These are phyloP conservation scores for Conoideocrella luteorostrata DNA, from an alignment of 2,329 filamentous ascomycete species.

Conservation along the genomic window DNA sequence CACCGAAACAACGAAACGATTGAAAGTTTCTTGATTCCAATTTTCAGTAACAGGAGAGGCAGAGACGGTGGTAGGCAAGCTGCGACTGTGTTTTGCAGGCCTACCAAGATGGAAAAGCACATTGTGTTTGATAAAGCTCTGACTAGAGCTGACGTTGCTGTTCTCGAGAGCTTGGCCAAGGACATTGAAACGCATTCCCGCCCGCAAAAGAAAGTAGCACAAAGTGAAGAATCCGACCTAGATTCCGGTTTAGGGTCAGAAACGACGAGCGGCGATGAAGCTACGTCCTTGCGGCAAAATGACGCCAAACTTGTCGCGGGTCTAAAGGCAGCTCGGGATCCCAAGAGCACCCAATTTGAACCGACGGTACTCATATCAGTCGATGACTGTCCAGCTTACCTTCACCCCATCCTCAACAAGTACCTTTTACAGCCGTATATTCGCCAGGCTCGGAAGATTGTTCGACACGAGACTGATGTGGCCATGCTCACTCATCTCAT, in stretches of 20 bases:
- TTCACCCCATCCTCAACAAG: conserved; percentile 34
- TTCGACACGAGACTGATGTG: conserved; percentile 64
- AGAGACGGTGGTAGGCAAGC: too few species aligned
- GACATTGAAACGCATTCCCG: conserved; percentile 24
- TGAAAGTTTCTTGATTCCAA: too few species aligned
- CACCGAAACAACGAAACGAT: too few species aligned
- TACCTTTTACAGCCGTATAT: conserved; percentile 56
- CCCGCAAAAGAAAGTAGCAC: background rate
- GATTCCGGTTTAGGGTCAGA: conserved; percentile 12
- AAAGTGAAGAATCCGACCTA: conserved; percentile 1
- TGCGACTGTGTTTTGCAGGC: too few species aligned
- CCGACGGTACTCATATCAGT: conserved; percentile 38
- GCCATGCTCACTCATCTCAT: conserved; percentile 73
- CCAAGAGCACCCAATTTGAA: conserved; percentile 33
- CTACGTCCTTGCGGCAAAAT: background rate
- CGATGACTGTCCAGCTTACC: conserved; percentile 31
- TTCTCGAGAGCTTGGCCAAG: conserved; percentile 32
- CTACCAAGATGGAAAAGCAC: conserved; percentile 15
- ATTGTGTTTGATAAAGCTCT: conserved; percentile 33
- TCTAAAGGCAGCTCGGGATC: conserved; percentile 37
- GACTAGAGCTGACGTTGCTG: conserved; percentile 33
- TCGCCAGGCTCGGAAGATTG: conserved; percentile 44
- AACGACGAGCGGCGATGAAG: conserved; percentile 5
- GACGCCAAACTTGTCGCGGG: conserved; percentile 19
- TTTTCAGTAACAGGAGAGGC: too few species aligned